Evolutionary conservation across 1,284 basidiomycete species (phyloP).

Genomic region (Dichomitus squalens): DNA sequence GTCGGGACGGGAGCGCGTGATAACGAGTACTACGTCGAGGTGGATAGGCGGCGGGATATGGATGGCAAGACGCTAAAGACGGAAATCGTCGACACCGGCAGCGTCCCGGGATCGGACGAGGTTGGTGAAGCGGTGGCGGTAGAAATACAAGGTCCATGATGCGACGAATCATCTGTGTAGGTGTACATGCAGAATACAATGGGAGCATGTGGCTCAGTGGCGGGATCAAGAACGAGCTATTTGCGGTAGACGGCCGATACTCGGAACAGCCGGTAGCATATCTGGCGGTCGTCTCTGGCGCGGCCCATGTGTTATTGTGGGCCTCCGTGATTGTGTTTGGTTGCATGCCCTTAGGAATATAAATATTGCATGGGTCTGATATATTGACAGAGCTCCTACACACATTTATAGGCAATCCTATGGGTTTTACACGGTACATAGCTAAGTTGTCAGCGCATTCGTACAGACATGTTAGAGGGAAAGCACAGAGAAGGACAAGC

Average conservation of each 20-base stretch:
- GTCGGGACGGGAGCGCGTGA: slow-evolving; percentile 41
- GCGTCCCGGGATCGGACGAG: not conserved
- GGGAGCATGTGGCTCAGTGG: not conserved
- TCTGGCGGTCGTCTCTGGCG: not conserved
- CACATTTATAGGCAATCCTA: not conserved
- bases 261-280: not conserved
- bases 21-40: slow-evolving; percentile 47
- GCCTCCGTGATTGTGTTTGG: not conserved
- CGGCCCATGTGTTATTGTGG: not conserved
- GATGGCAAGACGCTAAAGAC: slow-evolving; percentile 28
- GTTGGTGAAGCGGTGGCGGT: not conserved
- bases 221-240: not conserved
- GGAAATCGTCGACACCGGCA: slow-evolving; percentile 16
- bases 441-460: not conserved
- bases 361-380: not conserved
- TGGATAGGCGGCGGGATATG: slow-evolving; percentile 42
- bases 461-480: not conserved
- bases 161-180: not conserved
- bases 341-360: not conserved
- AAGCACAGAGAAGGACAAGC: not conserved
- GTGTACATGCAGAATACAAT: not conserved
- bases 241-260: not conserved
- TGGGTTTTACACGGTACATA: not conserved
- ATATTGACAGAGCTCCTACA: not conserved
- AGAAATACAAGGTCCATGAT: not conserved